phyloP scores from a whole-genome alignment of 2,329 filamentous ascomycete species.

The Phialophora expanda region DNA sequence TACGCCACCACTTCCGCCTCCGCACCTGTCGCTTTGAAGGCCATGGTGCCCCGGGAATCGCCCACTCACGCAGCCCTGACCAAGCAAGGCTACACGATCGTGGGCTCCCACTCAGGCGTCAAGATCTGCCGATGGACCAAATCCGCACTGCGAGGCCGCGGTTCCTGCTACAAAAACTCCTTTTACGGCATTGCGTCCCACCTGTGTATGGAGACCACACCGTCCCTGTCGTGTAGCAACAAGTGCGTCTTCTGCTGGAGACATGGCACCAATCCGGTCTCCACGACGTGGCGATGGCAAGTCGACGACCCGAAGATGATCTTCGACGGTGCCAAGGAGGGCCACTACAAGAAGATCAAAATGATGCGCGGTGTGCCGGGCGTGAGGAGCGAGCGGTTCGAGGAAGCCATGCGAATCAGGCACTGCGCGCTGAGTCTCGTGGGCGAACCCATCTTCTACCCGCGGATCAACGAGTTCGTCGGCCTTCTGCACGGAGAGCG shows the following conservation, averaged over 20 bases:
- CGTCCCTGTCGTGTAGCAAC: slow-evolving; percentile 93
- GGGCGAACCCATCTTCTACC: slow-evolving; percentile 98
- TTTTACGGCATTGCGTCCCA: slow-evolving; percentile 98
- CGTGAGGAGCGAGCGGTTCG: slow-evolving; percentile 86
- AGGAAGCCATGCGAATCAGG: slow-evolving; percentile 88
- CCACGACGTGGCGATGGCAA: slow-evolving; percentile 95
- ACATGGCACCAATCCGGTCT: slow-evolving; percentile 95
- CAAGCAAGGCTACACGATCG: slow-evolving; percentile 94
- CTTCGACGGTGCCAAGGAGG: slow-evolving; percentile 85
- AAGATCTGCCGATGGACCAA: slow-evolving; percentile 99
- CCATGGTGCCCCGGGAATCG: slow-evolving; percentile 92
- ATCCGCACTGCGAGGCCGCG: slow-evolving; percentile 87
- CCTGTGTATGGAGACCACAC: slow-evolving; percentile 97
- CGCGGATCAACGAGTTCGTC: slow-evolving; percentile 92
- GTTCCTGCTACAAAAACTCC: slow-evolving; percentile 96
- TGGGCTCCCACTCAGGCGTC: slow-evolving; percentile 92
- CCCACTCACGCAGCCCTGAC: slow-evolving; percentile 88
- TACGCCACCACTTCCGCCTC: slow-evolving; percentile 51
- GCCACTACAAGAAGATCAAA: slow-evolving; percentile 97
- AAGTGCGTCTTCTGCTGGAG: slow-evolving; percentile 99
- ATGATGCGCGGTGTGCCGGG: slow-evolving; percentile 94
- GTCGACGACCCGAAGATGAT: slow-evolving; percentile 90
- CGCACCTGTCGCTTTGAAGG: slow-evolving; percentile 63
- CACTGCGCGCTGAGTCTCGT: slow-evolving; percentile 93
- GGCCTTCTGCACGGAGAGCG: slow-evolving; percentile 80